These are phyloP conservation scores for Nannizziopsis barbatae DNA, from an alignment of 2,329 filamentous ascomycete genomes.

Conservation along the genomic window DNA sequence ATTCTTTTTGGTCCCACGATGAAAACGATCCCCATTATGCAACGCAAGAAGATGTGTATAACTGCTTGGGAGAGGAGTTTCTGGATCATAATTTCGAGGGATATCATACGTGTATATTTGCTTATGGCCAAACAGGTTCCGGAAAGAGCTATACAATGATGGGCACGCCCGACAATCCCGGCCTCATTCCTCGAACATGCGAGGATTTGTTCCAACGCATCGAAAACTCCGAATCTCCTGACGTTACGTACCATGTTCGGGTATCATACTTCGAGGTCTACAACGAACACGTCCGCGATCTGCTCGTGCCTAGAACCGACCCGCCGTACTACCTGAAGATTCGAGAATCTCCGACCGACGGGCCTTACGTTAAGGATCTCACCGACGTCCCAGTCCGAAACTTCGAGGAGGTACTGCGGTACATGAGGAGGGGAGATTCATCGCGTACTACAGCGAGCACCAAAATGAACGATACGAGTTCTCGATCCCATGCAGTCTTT, in stretches of 20 bases:
- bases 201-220: constrained; percentile 93
- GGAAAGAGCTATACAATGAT: constrained; percentile 99
- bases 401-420: constrained; percentile 73
- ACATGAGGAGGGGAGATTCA: constrained; percentile 80
- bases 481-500: constrained; percentile 91
- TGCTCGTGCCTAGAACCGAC: constrained; percentile 69
- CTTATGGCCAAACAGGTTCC: constrained; percentile 93
- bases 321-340: constrained; percentile 91
- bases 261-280: constrained; percentile 99
- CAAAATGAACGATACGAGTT: constrained; percentile 99
- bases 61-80: constrained; percentile 87
- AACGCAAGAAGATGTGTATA: constrained; percentile 85
- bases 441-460: constrained; percentile 85
- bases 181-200: constrained; percentile 88
- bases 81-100: constrained; percentile 98
- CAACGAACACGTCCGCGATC: constrained; percentile 94
- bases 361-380: constrained; percentile 92
- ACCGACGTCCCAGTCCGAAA: constrained; percentile 86
- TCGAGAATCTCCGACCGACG: constrained; percentile 85
- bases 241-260: constrained; percentile 91
- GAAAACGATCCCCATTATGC: constrained; percentile 73
- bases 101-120: constrained; percentile 98
- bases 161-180: constrained; percentile 73
- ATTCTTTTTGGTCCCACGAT: constrained; percentile 94
- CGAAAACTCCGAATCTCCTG: constrained; percentile 69